phyloP scores from a whole-genome alignment of 1,284 basidiomycete genomes.

The Moesziomyces globuligerus region DNA sequence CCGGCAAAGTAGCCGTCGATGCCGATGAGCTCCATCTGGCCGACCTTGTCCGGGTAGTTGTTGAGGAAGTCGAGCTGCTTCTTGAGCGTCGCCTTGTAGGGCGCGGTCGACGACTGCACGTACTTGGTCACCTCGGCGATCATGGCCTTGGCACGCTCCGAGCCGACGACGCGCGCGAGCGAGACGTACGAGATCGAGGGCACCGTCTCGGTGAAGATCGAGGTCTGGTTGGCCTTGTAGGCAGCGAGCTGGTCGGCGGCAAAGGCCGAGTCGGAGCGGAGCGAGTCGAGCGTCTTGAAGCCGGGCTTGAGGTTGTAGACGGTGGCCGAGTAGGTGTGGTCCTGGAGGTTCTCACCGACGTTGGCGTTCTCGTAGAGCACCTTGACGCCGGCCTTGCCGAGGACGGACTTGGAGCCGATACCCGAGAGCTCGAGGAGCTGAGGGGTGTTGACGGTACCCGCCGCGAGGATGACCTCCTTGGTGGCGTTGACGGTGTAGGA shows the following conservation, averaged over 20 bases:
- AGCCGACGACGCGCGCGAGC: slow-evolving; percentile 51
- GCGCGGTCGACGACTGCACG: slow-evolving; percentile 32
- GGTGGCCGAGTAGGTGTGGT: slow-evolving; percentile 67
- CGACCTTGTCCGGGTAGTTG: slow-evolving; percentile 44
- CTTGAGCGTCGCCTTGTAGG: slow-evolving; percentile 51
- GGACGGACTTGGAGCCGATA: slow-evolving; percentile 69
- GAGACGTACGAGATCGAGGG: slow-evolving; percentile 63
- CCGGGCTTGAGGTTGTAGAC: slow-evolving; percentile 58
- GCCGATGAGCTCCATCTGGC: slow-evolving; percentile 64
- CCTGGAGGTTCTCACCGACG: slow-evolving; percentile 70
- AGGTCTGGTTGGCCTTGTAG: slow-evolving; percentile 52
- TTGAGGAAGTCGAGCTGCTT: slow-evolving; percentile 62
- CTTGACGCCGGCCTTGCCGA: slow-evolving; percentile 67
- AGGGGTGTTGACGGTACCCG: slow-evolving; percentile 66
- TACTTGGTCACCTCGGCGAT: slow-evolving; percentile 48
- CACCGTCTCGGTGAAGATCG: slow-evolving; percentile 57
- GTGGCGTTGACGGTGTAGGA: slow-evolving; percentile 49
- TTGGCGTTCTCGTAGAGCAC: slow-evolving; percentile 53
- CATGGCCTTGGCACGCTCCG: slow-evolving; percentile 33
- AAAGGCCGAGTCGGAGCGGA: slow-evolving; percentile 55
- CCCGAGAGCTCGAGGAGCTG: slow-evolving; percentile 71
- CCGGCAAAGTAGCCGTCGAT: slow-evolving; percentile 63
- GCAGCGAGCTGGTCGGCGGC: slow-evolving; percentile 49
- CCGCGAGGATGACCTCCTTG: slow-evolving; percentile 60
- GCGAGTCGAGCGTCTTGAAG: slow-evolving; percentile 53